Evolutionary conservation across 202 grass and related monocot species (phyloP), one percentile per base, ranked within the genome.

Genomic region (Dendrocalamus latiflorus): DNA sequence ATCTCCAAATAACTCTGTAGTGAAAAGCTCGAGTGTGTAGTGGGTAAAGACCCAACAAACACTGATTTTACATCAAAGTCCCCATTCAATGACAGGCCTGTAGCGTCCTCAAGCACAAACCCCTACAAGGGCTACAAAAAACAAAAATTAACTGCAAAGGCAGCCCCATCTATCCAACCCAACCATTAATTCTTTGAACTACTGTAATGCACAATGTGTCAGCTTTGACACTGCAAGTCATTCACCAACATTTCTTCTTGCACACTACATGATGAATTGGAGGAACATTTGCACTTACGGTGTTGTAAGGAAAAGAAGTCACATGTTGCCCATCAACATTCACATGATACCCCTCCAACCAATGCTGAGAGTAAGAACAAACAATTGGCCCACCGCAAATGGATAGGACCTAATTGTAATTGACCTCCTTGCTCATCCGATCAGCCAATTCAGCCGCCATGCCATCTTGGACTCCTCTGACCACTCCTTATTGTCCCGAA

Each of bases 71-170:
- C 81, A 36, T 91, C 86, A 69, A 97, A 71, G 82, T 97, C 91
- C 49, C 93, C 91, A 81, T 67, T 84, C 36, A 93, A 26, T 77
- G 88, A 89, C 74, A 97, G 57, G 16, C 91, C 91, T 15, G 93
- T 97, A 26, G 93, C 91, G 25, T 97, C 93, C 58, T 97, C 93
- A 68, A 97, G 88, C 10, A 81, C 81, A 85, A 97, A 97, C 15
- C 90, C 88, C 93, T 97, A 57, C 43, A 84, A 41, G 25, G 13
- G 33, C 59, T 53, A 75, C 53, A 68, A 47, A 30, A 80, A 76
- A 76, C 33, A 76, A 54, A 74, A 62, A 10, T 87, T 70, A 54
- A 75, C 12, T 54, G 5, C 16, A 66, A 22, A 30, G 22, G 22
- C 21, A 74, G 38, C 68, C 1, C 43, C 39, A 65, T 16, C 24